These are phyloP conservation scores for Wickerhamomyces sp. DNA, from an alignment of 1,139 yeast species.

Conservation along the genomic window DNA sequence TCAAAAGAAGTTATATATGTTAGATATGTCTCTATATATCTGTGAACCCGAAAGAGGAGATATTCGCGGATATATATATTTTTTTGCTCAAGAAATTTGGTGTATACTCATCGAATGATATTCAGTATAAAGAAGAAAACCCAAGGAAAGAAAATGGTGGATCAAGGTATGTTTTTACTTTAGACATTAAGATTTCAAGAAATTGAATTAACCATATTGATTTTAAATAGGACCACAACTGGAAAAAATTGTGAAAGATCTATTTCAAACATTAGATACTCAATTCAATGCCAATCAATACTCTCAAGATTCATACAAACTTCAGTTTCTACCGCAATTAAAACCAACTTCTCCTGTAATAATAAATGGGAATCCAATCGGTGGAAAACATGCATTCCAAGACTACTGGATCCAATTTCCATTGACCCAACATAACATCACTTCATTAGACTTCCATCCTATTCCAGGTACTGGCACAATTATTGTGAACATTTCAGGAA, in stretches of 20 bases:
- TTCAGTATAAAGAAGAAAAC: too few relatives aligned
- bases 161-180: constrained; percentile 14
- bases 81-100: neutral
- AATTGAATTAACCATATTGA: neutral
- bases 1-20: too few relatives aligned
- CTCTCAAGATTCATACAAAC: constrained; percentile 35
- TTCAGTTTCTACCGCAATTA: constrained; percentile 45
- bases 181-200: neutral
- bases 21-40: too few relatives aligned
- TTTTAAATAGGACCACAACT: constrained; percentile 17
- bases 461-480: constrained; percentile 65
- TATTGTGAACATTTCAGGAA: constrained; percentile 53
- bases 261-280: constrained; percentile 31
- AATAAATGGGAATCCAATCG: constrained; percentile 63
- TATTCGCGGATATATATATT: neutral
- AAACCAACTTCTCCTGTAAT: constrained; percentile 46
- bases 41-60: neutral
- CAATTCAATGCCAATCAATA: constrained; percentile 34
- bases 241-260: constrained; percentile 23
- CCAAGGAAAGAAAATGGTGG: constrained; percentile 17
- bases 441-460: constrained; percentile 61
- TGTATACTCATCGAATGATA: too few relatives aligned
- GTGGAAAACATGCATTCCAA: constrained; percentile 55
- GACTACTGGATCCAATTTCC: constrained; percentile 64
- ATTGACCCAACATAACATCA: constrained; percentile 55